Evolutionary conservation across 1,284 basidiomycete species (phyloP).

Genomic region (Meripilus lineatus): DNA sequence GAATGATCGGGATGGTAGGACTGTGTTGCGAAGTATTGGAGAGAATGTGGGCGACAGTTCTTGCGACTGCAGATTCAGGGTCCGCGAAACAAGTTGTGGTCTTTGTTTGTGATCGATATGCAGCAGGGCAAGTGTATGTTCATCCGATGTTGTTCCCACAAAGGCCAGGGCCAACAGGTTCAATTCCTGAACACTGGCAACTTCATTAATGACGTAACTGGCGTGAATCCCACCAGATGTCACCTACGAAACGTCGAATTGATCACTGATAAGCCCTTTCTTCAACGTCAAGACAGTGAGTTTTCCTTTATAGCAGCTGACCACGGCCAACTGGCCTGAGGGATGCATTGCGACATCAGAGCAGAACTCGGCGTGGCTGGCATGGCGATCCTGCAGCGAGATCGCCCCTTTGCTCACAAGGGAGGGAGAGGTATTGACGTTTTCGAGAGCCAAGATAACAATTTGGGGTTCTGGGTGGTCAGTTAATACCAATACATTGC

Average conservation of each 20-base stretch:
- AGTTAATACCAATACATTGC: constrained; percentile 57
- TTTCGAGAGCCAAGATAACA: constrained; percentile 49
- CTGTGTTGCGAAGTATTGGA: constrained; percentile 35
- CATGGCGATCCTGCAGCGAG: constrained; percentile 49
- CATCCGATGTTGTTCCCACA: constrained; percentile 40
- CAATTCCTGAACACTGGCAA: constrained; percentile 63
- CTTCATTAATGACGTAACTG: constrained; percentile 4
- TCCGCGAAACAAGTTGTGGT: constrained; percentile 57
- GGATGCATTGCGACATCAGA: constrained; percentile 60
- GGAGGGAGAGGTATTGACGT: constrained; percentile 30
- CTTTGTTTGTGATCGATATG: constrained; percentile 60
- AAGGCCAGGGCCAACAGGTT: constrained; percentile 72
- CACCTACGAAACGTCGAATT: constrained; percentile 65
- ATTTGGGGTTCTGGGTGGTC: constrained; percentile 72
- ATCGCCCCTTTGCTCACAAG: constrained; percentile 40
- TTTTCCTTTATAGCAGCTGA: constrained; percentile 63
- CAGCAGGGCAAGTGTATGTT: constrained; percentile 59
- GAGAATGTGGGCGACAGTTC: constrained; percentile 54
- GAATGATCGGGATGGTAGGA: constrained; percentile 27
- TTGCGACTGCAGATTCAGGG: constrained; percentile 41
- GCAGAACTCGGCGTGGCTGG: constrained; percentile 61
- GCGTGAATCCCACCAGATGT: neutral
- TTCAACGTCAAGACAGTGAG: constrained; percentile 57
- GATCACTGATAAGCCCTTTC: constrained; percentile 44
- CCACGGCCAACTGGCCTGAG: constrained; percentile 53